Evolutionary conservation across 2,329 filamentous ascomycete genomes (phyloP), one percentile per base, ranked within the genome.

Genomic region (Pezicula radicicola): DNA sequence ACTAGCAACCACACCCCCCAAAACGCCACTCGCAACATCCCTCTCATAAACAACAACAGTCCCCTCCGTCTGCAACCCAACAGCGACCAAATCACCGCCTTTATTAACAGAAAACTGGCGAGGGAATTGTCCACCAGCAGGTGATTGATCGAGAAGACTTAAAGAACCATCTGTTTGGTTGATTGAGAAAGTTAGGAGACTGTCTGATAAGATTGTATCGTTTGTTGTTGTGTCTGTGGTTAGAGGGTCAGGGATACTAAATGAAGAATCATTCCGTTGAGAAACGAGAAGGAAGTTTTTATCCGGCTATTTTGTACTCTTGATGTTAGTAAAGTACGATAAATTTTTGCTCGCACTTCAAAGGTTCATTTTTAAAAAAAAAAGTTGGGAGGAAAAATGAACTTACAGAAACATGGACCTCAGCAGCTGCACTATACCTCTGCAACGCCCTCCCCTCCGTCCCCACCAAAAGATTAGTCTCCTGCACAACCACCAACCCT

Each of bases 1-100:
- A 3, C 66, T 5, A 76, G 50, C 6, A 71, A 72, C 7, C 70
- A 64, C 2, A 4, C 33, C 35, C 19, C 16, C 39, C 3, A 49
- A 16, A 8, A 30, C 15, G 3, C 47, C 47, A 9, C 13, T 49
- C n/a, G 12, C 16, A n/a, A 43, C n/a, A 35, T 49, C 39, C 21
- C 47, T 41, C 27, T 9, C 10, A 19, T 43, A 30, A n/a, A 49
- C 6, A 6, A 25, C 37, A 7, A 49, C 37, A 13, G 21, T 43
- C 25, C 16, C 21, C n/a, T 35, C 19, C 16, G 42, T 12, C 27
- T 49, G 47, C 25, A 30, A 9, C 6, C 37, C 47, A 6, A 49
- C 47, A 21, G 47, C 47, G 6, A 49, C 37, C 16, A 42, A 27
- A n/a, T 49, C 47, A 4, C 39, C 47, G 10, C 13, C 15, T 16